Evolutionary conservation across 345 rosid genomes (phyloP).

Genomic region (Eucalyptus decipiens): DNA sequence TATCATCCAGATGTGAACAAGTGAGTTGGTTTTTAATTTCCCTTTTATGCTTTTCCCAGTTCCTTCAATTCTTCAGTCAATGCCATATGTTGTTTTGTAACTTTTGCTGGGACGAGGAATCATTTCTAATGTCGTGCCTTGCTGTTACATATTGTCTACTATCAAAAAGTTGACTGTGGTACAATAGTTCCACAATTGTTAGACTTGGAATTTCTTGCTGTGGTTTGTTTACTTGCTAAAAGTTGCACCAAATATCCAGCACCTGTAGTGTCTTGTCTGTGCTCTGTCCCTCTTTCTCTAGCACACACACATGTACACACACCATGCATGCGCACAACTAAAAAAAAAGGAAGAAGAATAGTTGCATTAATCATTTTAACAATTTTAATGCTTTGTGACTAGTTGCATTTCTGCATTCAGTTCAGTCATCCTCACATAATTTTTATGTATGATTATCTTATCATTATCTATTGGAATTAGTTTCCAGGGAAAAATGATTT

Average conservation of each 20-base stretch:
- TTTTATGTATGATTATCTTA: background rate
- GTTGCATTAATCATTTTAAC: background rate
- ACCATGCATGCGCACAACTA: background rate
- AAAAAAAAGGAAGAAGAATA: background rate
- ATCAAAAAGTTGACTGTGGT: background rate
- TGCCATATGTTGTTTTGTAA: background rate
- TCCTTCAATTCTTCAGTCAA: no score
- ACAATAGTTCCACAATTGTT: background rate
- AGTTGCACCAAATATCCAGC: background rate
- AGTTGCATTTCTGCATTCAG: background rate
- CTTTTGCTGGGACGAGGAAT: background rate
- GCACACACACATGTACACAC: background rate
- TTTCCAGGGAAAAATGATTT: background rate
- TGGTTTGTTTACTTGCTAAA: background rate
- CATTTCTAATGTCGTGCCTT: background rate
- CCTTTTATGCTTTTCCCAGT: background rate
- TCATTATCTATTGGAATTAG: background rate
- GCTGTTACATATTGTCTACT: background rate
- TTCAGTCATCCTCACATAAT: background rate
- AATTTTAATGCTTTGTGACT: background rate
- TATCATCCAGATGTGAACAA: slow-evolving; percentile 98
- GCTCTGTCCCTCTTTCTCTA: background rate
- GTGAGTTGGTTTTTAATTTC: slow-evolving; percentile 27
- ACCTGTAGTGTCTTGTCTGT: background rate
- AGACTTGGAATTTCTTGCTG: background rate